Conservation (phyloP, 164 flowering plant genomes). For the Nymphaea colorata region DNA sequence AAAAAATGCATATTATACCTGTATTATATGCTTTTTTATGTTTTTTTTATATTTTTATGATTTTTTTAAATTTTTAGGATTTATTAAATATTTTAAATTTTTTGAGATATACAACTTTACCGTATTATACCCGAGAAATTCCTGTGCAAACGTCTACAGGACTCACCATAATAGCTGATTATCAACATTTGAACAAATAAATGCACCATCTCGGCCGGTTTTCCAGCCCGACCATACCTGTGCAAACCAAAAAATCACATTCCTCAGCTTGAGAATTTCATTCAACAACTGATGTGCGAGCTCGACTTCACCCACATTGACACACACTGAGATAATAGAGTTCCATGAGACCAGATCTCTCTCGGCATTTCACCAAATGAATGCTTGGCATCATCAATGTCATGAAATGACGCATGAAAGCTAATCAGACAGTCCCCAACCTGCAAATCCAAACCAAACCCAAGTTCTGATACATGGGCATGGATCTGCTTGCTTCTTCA, state of each 20-base stretch:
- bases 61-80: too few species aligned
- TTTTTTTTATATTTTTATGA: too few species aligned
- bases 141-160: too few species aligned
- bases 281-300: slow-evolving; percentile 18
- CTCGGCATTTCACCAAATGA: slow-evolving; percentile 22
- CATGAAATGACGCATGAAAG: neutral
- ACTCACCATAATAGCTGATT: slow-evolving; percentile 24
- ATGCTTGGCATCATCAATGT: slow-evolving; percentile 5
- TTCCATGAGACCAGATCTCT: slow-evolving; percentile 28
- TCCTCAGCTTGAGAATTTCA: slow-evolving; percentile 21
- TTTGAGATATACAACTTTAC: too few species aligned
- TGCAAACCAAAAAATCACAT: slow-evolving; percentile 26
- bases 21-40: too few species aligned
- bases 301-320: slow-evolving; percentile 11
- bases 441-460: slow-evolving; percentile 5
- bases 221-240: slow-evolving; percentile 23
- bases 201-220: slow-evolving; percentile 14
- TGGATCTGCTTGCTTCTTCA: slow-evolving; percentile 4
- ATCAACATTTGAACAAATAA: slow-evolving; percentile 26
- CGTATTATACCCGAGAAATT: too few species aligned
- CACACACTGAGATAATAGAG: slow-evolving; percentile 22
- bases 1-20: too few species aligned
- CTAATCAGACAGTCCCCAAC: slow-evolving; percentile 5
- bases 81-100: too few species aligned
- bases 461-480: slow-evolving; percentile 7